phyloP scores from a whole-genome alignment of 2,329 filamentous ascomycete genomes.

The Lecanicillium sp. region DNA sequence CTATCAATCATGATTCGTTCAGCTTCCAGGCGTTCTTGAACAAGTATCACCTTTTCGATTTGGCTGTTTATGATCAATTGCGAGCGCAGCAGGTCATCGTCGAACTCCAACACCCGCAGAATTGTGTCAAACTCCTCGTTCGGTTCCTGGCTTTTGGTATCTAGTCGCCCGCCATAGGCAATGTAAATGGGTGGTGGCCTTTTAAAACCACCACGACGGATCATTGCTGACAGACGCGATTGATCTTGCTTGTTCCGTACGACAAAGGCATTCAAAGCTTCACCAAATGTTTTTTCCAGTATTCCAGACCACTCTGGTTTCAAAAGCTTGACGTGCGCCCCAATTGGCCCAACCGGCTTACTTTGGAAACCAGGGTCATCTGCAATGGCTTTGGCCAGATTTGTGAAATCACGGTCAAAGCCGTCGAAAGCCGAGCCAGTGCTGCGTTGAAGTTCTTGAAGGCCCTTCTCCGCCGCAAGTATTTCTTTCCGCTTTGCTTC shows the following conservation, averaged over 20 bases:
- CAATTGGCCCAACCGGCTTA: slow-evolving; percentile 78
- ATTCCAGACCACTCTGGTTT: slow-evolving; percentile 79
- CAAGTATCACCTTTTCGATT: slow-evolving; percentile 79
- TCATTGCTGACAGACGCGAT: slow-evolving; percentile 55
- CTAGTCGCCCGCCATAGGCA: slow-evolving; percentile 26
- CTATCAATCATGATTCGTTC: slow-evolving; percentile 60
- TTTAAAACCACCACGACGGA: slow-evolving; percentile 53
- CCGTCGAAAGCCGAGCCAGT: slow-evolving; percentile 54
- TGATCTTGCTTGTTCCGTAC: slow-evolving; percentile 74
- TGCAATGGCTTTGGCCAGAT: slow-evolving; percentile 61
- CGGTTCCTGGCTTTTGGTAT: slow-evolving; percentile 55
- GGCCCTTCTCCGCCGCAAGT: slow-evolving; percentile 34
- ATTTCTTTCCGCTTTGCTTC: slow-evolving; percentile 47
- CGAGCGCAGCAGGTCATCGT: slow-evolving; percentile 69
- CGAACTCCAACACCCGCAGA: slow-evolving; percentile 72
- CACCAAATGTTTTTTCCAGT: slow-evolving; percentile 70
- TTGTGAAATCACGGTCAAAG: slow-evolving; percentile 55
- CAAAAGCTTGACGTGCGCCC: slow-evolving; percentile 65
- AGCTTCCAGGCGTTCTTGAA: slow-evolving; percentile 60
- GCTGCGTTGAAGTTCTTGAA: slow-evolving; percentile 42
- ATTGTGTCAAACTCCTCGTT: slow-evolving; percentile 67
- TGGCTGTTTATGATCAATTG: slow-evolving; percentile 74
- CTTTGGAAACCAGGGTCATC: slow-evolving; percentile 60
- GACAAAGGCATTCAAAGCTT: slow-evolving; percentile 65
- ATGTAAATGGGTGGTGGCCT: slow-evolving; percentile 29